These are phyloP conservation scores for Dimargaris verticillata DNA, from an alignment of 192 early-diverging fungal species.

Conservation along the genomic window DNA sequence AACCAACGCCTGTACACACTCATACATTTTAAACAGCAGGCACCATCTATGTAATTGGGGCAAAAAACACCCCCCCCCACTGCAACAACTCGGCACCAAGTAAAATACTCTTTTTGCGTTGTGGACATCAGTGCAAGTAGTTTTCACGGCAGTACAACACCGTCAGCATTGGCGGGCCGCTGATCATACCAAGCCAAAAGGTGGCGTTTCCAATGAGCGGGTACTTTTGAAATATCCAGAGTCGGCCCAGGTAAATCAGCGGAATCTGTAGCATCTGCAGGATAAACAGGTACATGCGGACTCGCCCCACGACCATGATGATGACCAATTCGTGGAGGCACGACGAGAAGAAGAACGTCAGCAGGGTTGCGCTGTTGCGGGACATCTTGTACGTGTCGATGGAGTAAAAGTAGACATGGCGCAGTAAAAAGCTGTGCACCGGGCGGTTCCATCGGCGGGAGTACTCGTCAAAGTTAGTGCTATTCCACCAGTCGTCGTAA, in stretches of 20 bases:
- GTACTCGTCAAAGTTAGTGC: conserved; percentile 75
- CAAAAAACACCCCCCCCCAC: too few species aligned
- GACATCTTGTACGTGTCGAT: conserved; percentile 54
- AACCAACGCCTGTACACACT: too few species aligned
- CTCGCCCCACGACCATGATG: conserved; percentile 39
- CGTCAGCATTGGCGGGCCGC: conserved; percentile 64
- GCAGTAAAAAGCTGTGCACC: conserved; percentile 78
- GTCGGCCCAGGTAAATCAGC: conserved; percentile 51
- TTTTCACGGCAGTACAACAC: conserved; percentile 54
- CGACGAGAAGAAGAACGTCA: conserved; percentile 67
- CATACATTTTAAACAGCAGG: too few species aligned
- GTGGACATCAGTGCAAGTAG: not conserved
- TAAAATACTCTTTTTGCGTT: not conserved
- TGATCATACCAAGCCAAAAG: conserved; percentile 86
- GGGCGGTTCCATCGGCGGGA: conserved; percentile 96
- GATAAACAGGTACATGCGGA: conserved; percentile 62
- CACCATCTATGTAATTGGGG: not conserved
- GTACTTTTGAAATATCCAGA: conserved; percentile 37
- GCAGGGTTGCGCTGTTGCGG: conserved; percentile 48
- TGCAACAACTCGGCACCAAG: not conserved
- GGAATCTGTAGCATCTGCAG: conserved; percentile 87
- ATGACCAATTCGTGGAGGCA: conserved; percentile 72
- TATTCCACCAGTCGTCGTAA: conserved; percentile 99
- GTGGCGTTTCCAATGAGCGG: conserved; percentile 58
- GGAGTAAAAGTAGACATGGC: conserved; percentile 76